Conservation (phyloP, 2,329 filamentous ascomycete genomes). For the Paraphaeosphaeria sporulosa region DNA sequence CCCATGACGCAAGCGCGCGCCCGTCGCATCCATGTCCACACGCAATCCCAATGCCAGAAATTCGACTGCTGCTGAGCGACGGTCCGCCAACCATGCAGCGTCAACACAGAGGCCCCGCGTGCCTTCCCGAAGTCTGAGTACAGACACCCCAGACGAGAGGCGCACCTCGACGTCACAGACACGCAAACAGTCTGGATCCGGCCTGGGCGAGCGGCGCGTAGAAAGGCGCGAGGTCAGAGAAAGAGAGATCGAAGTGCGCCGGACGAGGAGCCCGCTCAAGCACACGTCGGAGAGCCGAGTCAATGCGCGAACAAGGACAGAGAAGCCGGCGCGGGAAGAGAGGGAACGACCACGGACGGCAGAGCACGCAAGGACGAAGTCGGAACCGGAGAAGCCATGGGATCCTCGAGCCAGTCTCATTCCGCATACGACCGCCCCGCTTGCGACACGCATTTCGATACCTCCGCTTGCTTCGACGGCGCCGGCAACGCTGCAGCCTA, state of each 20-base stretch:
- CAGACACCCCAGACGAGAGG: conserved; percentile 34
- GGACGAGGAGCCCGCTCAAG: conserved; percentile 49
- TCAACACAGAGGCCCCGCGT: conserved; percentile 46
- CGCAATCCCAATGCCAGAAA: conserved; percentile 42
- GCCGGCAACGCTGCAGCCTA: conserved; percentile 72
- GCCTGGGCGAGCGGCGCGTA: conserved; percentile 39
- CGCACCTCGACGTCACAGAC: conserved; percentile 36
- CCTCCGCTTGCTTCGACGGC: conserved; percentile 71
- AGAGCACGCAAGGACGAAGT: conserved; percentile 30
- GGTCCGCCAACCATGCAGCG: conserved; percentile 40
- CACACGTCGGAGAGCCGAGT: conserved; percentile 41
- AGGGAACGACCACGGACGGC: conserved; percentile 30
- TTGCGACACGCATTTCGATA: conserved; percentile 72
- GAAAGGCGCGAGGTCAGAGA: conserved; percentile 48
- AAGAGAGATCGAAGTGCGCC: conserved; percentile 42
- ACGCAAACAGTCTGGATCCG: conserved; percentile 36
- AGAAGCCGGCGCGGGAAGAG: conserved; percentile 41
- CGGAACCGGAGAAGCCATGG: conserved; percentile 64
- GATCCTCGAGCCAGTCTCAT: conserved; percentile 79
- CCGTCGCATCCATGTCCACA: conserved; percentile 40
- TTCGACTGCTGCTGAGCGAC: conserved; percentile 40
- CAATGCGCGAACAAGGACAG: conserved; percentile 41
- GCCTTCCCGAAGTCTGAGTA: conserved; percentile 31
- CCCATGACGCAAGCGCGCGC: conserved; percentile 38
- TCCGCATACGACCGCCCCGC: conserved; percentile 72